A percentile compares a stretch with the other conserved stretches of the same genome.
phyloP scores from a whole-genome alignment of 2,329 filamentous ascomycete species.

The Trichoderma polysporum region DNA sequence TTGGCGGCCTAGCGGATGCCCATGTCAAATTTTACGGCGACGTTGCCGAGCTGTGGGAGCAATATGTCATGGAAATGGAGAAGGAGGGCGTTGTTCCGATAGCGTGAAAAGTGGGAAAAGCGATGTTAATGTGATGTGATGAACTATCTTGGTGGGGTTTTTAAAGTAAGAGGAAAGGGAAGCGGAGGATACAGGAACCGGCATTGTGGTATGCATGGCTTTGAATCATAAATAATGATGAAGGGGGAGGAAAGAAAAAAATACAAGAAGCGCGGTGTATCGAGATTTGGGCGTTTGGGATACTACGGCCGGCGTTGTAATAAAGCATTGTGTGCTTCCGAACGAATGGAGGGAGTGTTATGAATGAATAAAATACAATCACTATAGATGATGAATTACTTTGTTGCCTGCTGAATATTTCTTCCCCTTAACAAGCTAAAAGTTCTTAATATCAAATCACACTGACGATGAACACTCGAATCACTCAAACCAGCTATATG shows the following conservation, averaged over 20 bases:
- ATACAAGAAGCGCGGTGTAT: background rate
- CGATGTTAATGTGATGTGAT: background rate
- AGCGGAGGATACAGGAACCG: background rate
- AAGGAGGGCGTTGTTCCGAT: conserved; percentile 49
- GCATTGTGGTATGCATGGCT: background rate
- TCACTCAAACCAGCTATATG: background rate
- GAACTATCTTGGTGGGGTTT: background rate
- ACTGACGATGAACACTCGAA: background rate
- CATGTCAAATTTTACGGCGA: conserved; percentile 84
- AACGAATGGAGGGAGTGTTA: background rate
- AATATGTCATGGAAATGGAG: conserved; percentile 86
- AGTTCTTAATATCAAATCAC: no score
- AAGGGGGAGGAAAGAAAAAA: background rate
- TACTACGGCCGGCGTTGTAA: conserved; percentile 16
- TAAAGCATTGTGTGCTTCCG: background rate
- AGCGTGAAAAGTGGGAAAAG: conserved; percentile 12
- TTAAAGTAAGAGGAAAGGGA: background rate
- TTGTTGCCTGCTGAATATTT: no score
- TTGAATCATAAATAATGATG: background rate
- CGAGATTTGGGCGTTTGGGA: conserved; percentile 5
- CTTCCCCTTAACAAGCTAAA: no score
- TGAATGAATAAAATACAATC: background rate
- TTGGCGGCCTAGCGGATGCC: conserved; percentile 78
- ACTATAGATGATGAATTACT: no score
- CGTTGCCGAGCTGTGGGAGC: conserved; percentile 82